A percentile compares a stretch with the other conserved stretches of the same genome.
Conservation (phyloP, 352 stramenopile genomes). For the Pythium guiyangense region DNA sequence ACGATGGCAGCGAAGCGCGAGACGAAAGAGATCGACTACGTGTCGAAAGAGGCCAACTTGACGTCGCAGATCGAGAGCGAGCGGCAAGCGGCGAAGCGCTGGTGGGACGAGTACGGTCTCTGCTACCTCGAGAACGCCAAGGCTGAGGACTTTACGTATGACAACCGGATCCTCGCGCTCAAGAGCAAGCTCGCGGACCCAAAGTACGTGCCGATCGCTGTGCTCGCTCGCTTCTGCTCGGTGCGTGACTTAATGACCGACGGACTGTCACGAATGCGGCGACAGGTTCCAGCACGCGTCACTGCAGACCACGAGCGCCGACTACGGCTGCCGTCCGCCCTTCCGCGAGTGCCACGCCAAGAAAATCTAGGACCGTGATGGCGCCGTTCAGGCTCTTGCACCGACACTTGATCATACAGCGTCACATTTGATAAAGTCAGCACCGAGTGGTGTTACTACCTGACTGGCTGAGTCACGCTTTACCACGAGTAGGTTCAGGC, state of each 20-base stretch:
- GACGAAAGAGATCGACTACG: constrained; percentile 75
- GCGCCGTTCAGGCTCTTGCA: too few relatives aligned
- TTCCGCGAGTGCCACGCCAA: constrained; percentile 77
- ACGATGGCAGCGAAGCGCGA: constrained; percentile 30
- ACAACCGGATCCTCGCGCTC: constrained; percentile 68
- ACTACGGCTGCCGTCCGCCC: constrained; percentile 63
- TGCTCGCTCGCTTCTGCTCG: neutral
- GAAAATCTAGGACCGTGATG: constrained; percentile 22
- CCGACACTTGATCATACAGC: too few relatives aligned
- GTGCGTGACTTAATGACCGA: too few relatives aligned
- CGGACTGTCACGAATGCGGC: neutral
- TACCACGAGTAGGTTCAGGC: too few relatives aligned
- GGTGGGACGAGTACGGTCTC: constrained; percentile 79
- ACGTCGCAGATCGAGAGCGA: constrained; percentile 82
- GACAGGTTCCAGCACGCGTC: constrained; percentile 46
- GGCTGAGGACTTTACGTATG: constrained; percentile 79
- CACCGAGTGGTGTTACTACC: too few relatives aligned
- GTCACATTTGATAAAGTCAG: too few relatives aligned
- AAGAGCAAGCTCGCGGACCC: constrained; percentile 55
- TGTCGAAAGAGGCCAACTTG: constrained; percentile 80
- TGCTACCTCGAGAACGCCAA: constrained; percentile 77
- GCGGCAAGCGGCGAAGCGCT: constrained; percentile 65
- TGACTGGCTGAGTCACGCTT: too few relatives aligned
- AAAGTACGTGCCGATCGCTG: constrained; percentile 30
- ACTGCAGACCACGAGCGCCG: constrained; percentile 51